Base-by-base conservation (phyloP, 2,329 filamentous ascomycete species). In the Paraconiothyrium brasiliense region DNA sequence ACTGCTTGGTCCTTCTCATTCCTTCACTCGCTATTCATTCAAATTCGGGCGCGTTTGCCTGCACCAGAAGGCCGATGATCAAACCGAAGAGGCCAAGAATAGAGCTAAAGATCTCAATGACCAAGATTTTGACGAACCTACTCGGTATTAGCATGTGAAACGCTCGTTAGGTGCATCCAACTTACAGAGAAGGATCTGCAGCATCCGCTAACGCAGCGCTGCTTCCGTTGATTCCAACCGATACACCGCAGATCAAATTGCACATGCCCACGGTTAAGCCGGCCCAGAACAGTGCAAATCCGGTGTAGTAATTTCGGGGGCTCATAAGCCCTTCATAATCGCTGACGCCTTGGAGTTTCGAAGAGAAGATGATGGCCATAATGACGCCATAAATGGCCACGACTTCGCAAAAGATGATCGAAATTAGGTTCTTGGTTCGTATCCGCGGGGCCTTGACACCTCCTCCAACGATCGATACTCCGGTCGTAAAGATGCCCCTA, bases 381-480 rank as follows among this genome's bases (percentile, higher is more conserved):
- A 99, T 99, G 82, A 99, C 94, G 74, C 96, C 96, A 86, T 99
- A 99, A 81, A 99, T 99, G 81, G 95, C 95, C 75, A 99, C 95
- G 76, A 99, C 95, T 84, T 99, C 95, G 85, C 95, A 99, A 84
- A 99, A 99, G 83, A 99, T 98, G 81, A 99, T 99, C 74, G 94
- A 98, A 79, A 99, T 98, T 76, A 99, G 83, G 85, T 99, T 99
- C 89, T 99, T 99, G 67, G 95, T 99, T 79, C 95, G 92, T 82
- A 99, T 99, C 73, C 95, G 91, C 41, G 96, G 96, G 49, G 95
- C 94, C 81, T 92, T 94, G 76, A 99, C 95, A 84, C 95, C 95
- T 72, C 92, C 95, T 76, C 96, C 96, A 69, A 99, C 87, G 79
- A 99, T 99, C 61, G 95, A 97, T 61, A 94, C 96, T 72, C 96